Conservation (phyloP, 345 rosid genomes). For the Durio zibethinus region DNA sequence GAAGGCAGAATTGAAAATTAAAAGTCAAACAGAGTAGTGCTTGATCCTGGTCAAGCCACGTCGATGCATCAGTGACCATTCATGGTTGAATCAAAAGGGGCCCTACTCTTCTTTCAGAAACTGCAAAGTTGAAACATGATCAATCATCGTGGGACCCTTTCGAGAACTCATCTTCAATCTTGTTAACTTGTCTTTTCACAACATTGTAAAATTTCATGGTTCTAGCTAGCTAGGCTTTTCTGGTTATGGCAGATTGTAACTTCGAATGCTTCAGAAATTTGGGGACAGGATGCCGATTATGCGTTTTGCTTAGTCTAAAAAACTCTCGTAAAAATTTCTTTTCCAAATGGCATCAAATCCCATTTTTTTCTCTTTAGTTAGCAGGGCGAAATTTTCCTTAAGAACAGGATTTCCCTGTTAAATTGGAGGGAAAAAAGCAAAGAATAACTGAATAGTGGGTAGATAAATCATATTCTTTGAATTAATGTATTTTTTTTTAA, state of each 20-base stretch:
- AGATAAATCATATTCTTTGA: not conserved
- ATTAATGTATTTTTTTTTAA: no score
- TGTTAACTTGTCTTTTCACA: not conserved
- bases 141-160: not conserved
- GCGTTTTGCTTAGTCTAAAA: not conserved
- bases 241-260: not conserved
- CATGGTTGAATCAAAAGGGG: conserved; percentile 2
- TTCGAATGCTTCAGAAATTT: not conserved
- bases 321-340: no score
- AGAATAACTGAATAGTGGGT: not conserved
- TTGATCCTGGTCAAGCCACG: conserved; percentile 31
- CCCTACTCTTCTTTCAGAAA: not conserved
- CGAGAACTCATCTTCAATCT: not conserved
- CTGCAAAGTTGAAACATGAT: not conserved
- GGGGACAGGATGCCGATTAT: no score
- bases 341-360: no score
- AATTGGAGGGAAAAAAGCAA: not conserved
- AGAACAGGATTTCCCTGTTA: no score
- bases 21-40: not conserved
- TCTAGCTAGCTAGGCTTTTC: not conserved
- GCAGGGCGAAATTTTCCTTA: no score
- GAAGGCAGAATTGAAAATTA: not conserved
- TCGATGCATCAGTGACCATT: conserved; percentile 19
- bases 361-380: no score
- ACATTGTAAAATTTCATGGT: not conserved